Evolutionary conservation across 202 grass and related monocot genomes (phyloP), one percentile per base, ranked within the genome.

Genomic region (Panicum virgatum): DNA sequence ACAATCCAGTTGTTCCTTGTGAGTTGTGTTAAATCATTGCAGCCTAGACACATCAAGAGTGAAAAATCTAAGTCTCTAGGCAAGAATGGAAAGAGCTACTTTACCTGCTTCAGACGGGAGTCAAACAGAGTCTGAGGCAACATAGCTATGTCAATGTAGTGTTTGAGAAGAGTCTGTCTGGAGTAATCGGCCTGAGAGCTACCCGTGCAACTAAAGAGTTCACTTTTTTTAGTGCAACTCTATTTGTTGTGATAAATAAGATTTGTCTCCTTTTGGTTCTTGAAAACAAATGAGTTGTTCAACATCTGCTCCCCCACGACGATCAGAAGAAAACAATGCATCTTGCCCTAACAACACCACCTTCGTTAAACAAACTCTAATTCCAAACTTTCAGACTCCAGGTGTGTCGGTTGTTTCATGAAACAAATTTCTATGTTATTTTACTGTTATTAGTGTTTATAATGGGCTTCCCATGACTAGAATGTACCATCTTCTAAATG

Each of bases 381-480:
- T 47, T 71, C 53, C 53, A 45, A 34, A 40, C 30, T 71, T 82
- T 66, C 14, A 77, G 72, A 15, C 34, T 53, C 14, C 27, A 43
- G 46, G 5, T 5, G 39, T 54, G 2, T 54, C 36, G 34, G 36
- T 74, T 60, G 22, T 34, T 34, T 34, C 32, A 34, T 34, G 32
- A 34, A 34, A 34, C 32, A 34, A 34, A 23, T 36, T 68, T 75
- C 54, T 8, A 5, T 6, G 2, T 9, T 42, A 6, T 52, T 32
- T 75, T 80, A 23, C 58, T 79, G 5, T 16, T 86, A 37, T 68
- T 56, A 38, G 77, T 58, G 20, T 45, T 67, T 60, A n/a, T n/a
- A 79, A 12, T 19, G 9, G 3, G 14, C 36, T 82, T 81, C 34
- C 30, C 50, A 68, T 69, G 18, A 10, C 53, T 26, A 65, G 75